These are phyloP conservation scores for Populus hybrid DNA, from an alignment of 441 rosid genomes.

Conservation along the genomic window DNA sequence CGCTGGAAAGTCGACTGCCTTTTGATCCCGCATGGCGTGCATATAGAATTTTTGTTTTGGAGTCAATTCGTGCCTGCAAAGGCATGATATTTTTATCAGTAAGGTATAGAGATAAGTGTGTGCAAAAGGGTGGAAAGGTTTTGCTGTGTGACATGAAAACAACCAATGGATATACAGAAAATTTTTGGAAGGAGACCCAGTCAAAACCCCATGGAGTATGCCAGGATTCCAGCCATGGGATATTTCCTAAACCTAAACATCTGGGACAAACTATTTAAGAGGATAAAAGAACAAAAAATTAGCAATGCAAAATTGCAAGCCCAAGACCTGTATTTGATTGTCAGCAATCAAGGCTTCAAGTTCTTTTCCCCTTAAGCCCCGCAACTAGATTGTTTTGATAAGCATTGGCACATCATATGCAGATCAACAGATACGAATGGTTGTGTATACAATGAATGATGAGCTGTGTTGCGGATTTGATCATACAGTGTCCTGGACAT, in stretches of 20 bases:
- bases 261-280: background rate
- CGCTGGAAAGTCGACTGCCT: conserved; percentile 95
- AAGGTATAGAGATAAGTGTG: background rate
- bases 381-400: conserved; percentile 83
- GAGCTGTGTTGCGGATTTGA: conserved; percentile 90
- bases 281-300: background rate
- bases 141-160: background rate
- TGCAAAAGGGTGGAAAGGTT: background rate
- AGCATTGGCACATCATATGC: conserved; percentile 93
- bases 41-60: conserved; percentile 90
- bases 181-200: background rate
- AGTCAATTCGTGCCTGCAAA: conserved; percentile 93
- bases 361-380: conserved; percentile 81
- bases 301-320: background rate
- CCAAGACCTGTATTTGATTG: conserved; percentile 93
- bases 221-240: background rate
- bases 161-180: background rate
- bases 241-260: too few relatives aligned
- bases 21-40: conserved; percentile 97
- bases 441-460: conserved; percentile 95
- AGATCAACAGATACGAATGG: conserved; percentile 97
- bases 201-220: background rate
- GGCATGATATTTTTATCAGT: conserved; percentile 6
- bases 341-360: conserved; percentile 88
- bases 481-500: conserved; percentile 76